These are phyloP conservation scores for Laguncularia racemosa DNA, from an alignment of 345 rosid species.

Conservation along the genomic window DNA sequence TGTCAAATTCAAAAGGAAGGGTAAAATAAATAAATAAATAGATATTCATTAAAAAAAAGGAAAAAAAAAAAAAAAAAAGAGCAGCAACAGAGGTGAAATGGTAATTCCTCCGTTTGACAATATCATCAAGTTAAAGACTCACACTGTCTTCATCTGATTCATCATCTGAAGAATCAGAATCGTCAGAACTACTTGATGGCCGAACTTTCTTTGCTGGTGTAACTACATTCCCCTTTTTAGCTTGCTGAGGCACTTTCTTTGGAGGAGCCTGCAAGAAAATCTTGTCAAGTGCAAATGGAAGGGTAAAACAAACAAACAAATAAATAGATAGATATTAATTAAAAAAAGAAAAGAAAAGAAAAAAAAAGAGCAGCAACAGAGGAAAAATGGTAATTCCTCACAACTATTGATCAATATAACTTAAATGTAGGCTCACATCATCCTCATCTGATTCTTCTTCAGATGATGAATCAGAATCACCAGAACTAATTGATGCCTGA, in stretches of 20 bases:
- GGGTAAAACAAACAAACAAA: not conserved
- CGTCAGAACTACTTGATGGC: constrained; percentile 36
- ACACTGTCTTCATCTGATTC: constrained; percentile 40
- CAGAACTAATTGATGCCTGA: constrained; percentile 33
- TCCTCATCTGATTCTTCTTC: constrained; percentile 37
- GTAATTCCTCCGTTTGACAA: too few relatives aligned
- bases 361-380: too few relatives aligned
- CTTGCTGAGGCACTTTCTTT: constrained; percentile 23
- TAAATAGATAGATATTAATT: too few relatives aligned
- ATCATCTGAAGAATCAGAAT: constrained; percentile 27
- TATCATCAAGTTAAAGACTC: not conserved
- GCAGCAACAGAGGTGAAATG: too few relatives aligned
- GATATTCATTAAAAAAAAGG: too few relatives aligned
- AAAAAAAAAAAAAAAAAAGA: too few relatives aligned
- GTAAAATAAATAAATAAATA: not conserved
- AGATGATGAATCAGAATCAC: constrained; percentile 22
- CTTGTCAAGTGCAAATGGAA: not conserved
- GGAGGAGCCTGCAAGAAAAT: constrained; percentile 25
- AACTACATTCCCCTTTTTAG: constrained; percentile 32
- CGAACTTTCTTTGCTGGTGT: constrained; percentile 25
- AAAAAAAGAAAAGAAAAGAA: too few relatives aligned
- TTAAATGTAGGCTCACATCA: constrained; percentile 16
- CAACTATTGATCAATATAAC: not conserved
- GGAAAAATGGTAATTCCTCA: not conserved
- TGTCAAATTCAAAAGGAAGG: not conserved